Evolutionary conservation across 2,329 filamentous ascomycete species (phyloP), one percentile per base, ranked within the genome.

Genomic region (Cytospora schulzeri): DNA sequence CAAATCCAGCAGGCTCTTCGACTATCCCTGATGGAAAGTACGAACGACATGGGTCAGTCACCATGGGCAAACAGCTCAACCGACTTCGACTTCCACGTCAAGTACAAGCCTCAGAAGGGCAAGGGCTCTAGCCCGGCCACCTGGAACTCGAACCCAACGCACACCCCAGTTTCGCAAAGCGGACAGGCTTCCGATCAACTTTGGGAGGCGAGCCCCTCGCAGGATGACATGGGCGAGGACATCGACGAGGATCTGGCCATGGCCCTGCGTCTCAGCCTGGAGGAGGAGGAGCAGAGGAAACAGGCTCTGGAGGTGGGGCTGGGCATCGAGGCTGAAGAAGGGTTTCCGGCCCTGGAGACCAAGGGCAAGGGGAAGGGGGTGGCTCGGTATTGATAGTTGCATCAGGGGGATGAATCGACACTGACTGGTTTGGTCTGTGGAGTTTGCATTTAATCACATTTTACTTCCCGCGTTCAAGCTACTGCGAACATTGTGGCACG

Each of bases 1-100:
- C 84, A 87, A 70, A 81, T 89, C 12, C 86, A 88, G 73, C 81
- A 85, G 60, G 87, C 87, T 1, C 85, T 89, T 48, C 83, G 86
- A 0, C 76, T 89, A 12, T 88, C 85, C 2, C 75, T 89, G 8
- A 76, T 88, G 59, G 86, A 89, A 68, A 80, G 80, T 7, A 79
- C 80, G 45, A 80, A 83, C 60, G 82, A 83, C 31, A 70, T 72
- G 1, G 79, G 76, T 1, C 76, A 79, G 52, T 82, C 81, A 4
- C 79, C 83, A 0, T 76, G 71, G 12, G 81, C 74, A 26, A 76
- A 78, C 66, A 81, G 78, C 66, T 79, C 78, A 11, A 78, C 79
- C 22, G 83, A 82, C 19, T 83, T 81, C 66, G 82, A 85, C 48
- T 81, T 83, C 56, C 76, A 81, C 17, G 77, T 87, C 69, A 83